Evolutionary conservation across 106 monocot species (phyloP).

Genomic region (Dendrobium catenatum): DNA sequence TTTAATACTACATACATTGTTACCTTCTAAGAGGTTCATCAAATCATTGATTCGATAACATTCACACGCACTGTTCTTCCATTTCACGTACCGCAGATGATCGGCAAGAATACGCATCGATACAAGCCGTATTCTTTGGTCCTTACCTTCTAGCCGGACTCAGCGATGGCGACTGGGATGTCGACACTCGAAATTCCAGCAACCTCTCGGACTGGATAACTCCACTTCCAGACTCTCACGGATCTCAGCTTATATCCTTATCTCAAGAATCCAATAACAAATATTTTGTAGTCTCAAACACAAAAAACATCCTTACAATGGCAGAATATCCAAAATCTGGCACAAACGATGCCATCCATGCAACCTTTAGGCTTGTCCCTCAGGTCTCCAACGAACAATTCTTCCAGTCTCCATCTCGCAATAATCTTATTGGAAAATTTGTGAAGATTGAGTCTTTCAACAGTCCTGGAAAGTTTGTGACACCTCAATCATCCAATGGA

Average conservation of each 20-base stretch:
- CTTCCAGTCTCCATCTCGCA: background rate
- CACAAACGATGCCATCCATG: constrained; percentile 50
- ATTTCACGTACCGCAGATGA: constrained; percentile 48
- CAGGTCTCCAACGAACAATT: constrained; percentile 9
- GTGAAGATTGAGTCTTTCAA: constrained; percentile 73
- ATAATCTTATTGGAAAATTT: background rate
- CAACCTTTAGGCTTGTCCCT: constrained; percentile 55
- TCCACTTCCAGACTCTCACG: constrained; percentile 41
- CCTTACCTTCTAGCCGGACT: constrained; percentile 87
- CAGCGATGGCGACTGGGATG: constrained; percentile 62
- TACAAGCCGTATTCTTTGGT: constrained; percentile 75
- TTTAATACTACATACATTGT: background rate
- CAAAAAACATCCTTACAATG: constrained; percentile 56
- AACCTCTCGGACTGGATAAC: constrained; percentile 64
- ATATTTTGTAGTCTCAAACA: constrained; percentile 44
- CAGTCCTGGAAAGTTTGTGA: constrained; percentile 57
- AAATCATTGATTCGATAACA: background rate
- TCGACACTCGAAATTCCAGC: constrained; percentile 28
- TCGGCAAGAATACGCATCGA: constrained; percentile 51
- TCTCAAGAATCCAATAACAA: constrained; percentile 32
- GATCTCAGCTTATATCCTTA: constrained; percentile 53
- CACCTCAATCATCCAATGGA: constrained; percentile 28
- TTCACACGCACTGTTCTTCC: background rate
- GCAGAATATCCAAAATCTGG: constrained; percentile 37
- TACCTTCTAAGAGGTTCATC: background rate